Conservation (phyloP, 768 basidiomycete genomes). For the Pleurotus salmoneostramineus region DNA sequence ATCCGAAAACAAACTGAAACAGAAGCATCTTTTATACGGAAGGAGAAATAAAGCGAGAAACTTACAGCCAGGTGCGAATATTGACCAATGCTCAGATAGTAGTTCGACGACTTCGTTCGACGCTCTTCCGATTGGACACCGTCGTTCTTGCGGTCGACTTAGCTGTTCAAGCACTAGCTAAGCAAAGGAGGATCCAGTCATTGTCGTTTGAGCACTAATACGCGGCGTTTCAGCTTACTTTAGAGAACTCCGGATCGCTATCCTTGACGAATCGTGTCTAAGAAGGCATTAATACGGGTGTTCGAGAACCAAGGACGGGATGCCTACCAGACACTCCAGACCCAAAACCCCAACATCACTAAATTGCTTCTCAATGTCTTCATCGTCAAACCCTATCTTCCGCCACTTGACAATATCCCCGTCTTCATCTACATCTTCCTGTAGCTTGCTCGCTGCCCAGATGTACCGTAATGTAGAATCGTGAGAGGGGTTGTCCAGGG, state of each 20-base stretch:
- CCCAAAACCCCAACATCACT: slow-evolving; percentile 76
- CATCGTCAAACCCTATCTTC: slow-evolving; percentile 72
- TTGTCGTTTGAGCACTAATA: neutral
- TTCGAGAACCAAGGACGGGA: neutral
- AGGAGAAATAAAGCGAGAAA: slow-evolving; percentile 23
- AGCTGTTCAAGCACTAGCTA: slow-evolving; percentile 80
- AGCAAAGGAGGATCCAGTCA: slow-evolving; percentile 11
- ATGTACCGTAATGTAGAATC: slow-evolving; percentile 56
- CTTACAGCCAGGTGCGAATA: slow-evolving; percentile 82
- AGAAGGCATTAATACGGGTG: neutral
- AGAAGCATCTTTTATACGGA: neutral
- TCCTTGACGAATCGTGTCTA: slow-evolving; percentile 64
- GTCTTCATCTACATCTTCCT: slow-evolving; percentile 45
- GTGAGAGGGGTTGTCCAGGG: slow-evolving; percentile 59
- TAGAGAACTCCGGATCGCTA: slow-evolving; percentile 71
- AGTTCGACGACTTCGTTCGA: slow-evolving; percentile 86
- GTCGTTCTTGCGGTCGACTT: slow-evolving; percentile 64
- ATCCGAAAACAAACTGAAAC: neutral
- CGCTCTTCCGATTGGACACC: slow-evolving; percentile 80
- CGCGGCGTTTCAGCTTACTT: slow-evolving; percentile 35
- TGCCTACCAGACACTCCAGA: slow-evolving; percentile 73
- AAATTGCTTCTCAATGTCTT: slow-evolving; percentile 76
- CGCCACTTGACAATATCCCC: slow-evolving; percentile 65
- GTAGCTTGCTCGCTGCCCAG: slow-evolving; percentile 60
- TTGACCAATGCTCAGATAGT: slow-evolving; percentile 80